phyloP scores from a whole-genome alignment of 1,139 yeast genomes.

The Hansenula sp. region DNA sequence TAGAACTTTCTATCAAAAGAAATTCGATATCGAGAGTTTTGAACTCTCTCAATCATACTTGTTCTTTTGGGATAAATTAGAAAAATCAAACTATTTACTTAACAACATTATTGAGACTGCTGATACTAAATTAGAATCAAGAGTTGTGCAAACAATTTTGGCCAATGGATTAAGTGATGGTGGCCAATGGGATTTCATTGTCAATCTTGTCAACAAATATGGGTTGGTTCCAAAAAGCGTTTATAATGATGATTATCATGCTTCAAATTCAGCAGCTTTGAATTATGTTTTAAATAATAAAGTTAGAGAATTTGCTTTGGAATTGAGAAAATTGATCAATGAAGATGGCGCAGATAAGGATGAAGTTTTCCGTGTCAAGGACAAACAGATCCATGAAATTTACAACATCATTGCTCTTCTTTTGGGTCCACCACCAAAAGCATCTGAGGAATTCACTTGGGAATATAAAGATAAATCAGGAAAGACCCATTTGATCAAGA shows the following conservation, averaged over 20 bases:
- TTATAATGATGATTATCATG: conserved; percentile 64
- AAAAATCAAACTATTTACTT: conserved; percentile 67
- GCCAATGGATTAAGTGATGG: conserved; percentile 69
- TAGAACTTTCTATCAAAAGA: conserved; percentile 55
- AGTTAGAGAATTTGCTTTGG: conserved; percentile 68
- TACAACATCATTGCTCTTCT: conserved; percentile 59
- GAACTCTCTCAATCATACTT: conserved; percentile 69
- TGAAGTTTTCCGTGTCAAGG: conserved; percentile 34
- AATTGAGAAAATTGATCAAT: conserved; percentile 44
- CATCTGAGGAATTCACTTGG: conserved; percentile 63
- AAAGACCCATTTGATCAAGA: conserved; percentile 42
- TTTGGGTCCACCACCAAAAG: conserved; percentile 70
- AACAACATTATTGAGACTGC: conserved; percentile 68
- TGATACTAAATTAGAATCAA: conserved; percentile 57
- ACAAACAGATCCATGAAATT: conserved; percentile 51
- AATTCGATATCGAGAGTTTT: conserved; percentile 60
- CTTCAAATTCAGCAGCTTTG: conserved; percentile 49
- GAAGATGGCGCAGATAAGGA: conserved; percentile 19
- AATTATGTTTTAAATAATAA: conserved; percentile 60
- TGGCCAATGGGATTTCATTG: conserved; percentile 81
- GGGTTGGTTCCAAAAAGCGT: conserved; percentile 70
- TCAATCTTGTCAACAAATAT: conserved; percentile 66
- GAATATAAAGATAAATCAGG: conserved; percentile 68
- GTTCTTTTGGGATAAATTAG: conserved; percentile 70
- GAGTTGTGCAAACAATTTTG: conserved; percentile 59